Evolutionary conservation across 306 rosid genomes (phyloP).

Genomic region (Sophora flavescens): DNA sequence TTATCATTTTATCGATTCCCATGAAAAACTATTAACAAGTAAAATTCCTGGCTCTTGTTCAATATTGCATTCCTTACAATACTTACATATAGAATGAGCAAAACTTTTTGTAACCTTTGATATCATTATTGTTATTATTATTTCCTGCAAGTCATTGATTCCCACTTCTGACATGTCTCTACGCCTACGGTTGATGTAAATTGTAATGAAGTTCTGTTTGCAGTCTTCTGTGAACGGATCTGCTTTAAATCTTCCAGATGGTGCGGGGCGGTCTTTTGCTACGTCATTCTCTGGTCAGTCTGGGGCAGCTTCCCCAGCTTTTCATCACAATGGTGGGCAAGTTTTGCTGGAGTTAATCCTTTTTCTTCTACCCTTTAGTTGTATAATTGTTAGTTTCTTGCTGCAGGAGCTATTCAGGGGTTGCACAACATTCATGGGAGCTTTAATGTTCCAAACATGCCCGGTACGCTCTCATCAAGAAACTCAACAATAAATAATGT

Average conservation of each 20-base stretch:
- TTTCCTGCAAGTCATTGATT: constrained; percentile 4
- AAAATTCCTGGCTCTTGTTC: constrained; percentile 10
- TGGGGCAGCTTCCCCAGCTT: constrained; percentile 92
- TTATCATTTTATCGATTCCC: background rate
- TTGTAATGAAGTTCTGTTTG: constrained; percentile 44
- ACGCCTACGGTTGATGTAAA: background rate
- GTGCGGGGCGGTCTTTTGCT: constrained; percentile 83
- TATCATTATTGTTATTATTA: background rate
- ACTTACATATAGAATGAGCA: constrained; percentile 19
- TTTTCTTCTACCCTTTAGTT: constrained; percentile 47
- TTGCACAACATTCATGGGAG: constrained; percentile 89
- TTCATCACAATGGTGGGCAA: constrained; percentile 89
- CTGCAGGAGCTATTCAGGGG: constrained; percentile 83
- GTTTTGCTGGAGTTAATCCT: constrained; percentile 46
- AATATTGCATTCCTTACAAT: constrained; percentile 5
- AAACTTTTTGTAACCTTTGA: constrained; percentile 2
- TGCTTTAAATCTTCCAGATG: constrained; percentile 87
- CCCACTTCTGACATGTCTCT: constrained; percentile 6
- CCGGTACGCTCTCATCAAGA: constrained; percentile 76
- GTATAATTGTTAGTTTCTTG: constrained; percentile 52
- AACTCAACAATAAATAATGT: constrained; percentile 76
- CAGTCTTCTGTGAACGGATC: constrained; percentile 97
- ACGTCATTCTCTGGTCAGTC: constrained; percentile 96
- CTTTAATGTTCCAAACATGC: constrained; percentile 92
- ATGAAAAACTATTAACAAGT: background rate